Percentiles rank a stretch among this genome's conserved stretches.
Conservation (phyloP, 2,329 filamentous ascomycete genomes). For the Cordyceps javanica region DNA sequence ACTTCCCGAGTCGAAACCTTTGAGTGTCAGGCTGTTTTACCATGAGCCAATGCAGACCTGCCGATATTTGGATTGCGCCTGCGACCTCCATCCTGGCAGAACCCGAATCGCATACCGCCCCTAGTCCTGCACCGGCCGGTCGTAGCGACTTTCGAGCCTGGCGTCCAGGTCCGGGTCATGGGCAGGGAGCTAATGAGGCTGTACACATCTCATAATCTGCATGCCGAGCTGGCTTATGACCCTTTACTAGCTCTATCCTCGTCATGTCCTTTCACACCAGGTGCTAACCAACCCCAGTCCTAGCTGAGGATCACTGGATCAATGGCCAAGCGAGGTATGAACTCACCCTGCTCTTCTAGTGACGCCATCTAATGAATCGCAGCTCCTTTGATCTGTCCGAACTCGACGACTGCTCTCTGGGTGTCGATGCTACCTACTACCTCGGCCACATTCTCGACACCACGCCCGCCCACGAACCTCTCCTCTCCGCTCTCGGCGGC, state of each 20-base stretch:
- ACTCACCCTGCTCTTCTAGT: background rate
- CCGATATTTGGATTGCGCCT: background rate
- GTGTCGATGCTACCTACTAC: slow-evolving; percentile 86
- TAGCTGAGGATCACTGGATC: slow-evolving; percentile 35
- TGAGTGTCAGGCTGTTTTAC: background rate
- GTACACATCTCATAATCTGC: too few species aligned
- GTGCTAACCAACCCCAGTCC: slow-evolving; percentile 20
- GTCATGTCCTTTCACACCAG: too few species aligned
- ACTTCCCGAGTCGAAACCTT: background rate
- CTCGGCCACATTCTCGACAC: slow-evolving; percentile 71
- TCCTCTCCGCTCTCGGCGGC: slow-evolving; percentile 84
- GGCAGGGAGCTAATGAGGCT: too few species aligned
- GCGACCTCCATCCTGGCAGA: background rate
- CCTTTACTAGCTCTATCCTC: background rate
- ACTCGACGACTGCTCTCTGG: slow-evolving; percentile 69
- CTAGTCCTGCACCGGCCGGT: background rate
- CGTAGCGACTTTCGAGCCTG: too few species aligned
- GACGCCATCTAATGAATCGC: slow-evolving; percentile 14
- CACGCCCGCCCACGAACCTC: slow-evolving; percentile 69
- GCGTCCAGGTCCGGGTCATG: too few species aligned
- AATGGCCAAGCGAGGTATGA: slow-evolving; percentile 27
- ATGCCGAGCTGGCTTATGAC: too few species aligned
- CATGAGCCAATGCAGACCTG: background rate
- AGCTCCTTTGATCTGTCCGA: slow-evolving; percentile 60
- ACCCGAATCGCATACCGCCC: background rate